phyloP scores from a whole-genome alignment of 345 rosid species.

The Mallotus nudiflorus region DNA sequence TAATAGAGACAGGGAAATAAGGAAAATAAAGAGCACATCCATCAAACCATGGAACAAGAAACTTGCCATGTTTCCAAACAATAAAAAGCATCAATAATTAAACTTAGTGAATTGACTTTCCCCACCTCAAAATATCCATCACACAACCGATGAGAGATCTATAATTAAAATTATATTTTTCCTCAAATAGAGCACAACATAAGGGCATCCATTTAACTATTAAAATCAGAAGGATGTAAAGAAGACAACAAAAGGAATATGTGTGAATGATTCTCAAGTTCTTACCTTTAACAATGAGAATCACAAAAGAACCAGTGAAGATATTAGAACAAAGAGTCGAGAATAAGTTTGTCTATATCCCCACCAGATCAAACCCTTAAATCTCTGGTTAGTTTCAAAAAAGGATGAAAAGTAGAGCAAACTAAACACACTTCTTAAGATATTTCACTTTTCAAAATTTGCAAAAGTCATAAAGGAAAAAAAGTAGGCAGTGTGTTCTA shows the following conservation, averaged over 20 bases:
- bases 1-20: slow-evolving; percentile 28
- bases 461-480: neutral
- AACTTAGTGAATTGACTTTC: neutral
- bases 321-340: slow-evolving; percentile 16
- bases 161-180: neutral
- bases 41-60: slow-evolving; percentile 40
- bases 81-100: no score
- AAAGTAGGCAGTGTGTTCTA: no score
- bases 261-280: slow-evolving; percentile 9
- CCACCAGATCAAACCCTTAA: slow-evolving; percentile 3
- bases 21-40: slow-evolving; percentile 26
- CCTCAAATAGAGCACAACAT: neutral
- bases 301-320: slow-evolving; percentile 17
- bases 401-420: slow-evolving; percentile 3
- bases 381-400: slow-evolving; percentile 4
- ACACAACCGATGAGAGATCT: slow-evolving; percentile 10
- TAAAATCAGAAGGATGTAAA: neutral
- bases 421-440: neutral
- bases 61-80: slow-evolving; percentile 13
- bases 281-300: slow-evolving; percentile 26
- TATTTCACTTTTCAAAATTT: neutral
- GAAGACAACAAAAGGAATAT: slow-evolving; percentile 8
- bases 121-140: neutral
- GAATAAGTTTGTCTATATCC: slow-evolving; percentile 6
- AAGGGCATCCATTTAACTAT: neutral